These are phyloP conservation scores for Saturnispora zaruensis DNA, from an alignment of 805 yeast genomes.

Conservation along the genomic window DNA sequence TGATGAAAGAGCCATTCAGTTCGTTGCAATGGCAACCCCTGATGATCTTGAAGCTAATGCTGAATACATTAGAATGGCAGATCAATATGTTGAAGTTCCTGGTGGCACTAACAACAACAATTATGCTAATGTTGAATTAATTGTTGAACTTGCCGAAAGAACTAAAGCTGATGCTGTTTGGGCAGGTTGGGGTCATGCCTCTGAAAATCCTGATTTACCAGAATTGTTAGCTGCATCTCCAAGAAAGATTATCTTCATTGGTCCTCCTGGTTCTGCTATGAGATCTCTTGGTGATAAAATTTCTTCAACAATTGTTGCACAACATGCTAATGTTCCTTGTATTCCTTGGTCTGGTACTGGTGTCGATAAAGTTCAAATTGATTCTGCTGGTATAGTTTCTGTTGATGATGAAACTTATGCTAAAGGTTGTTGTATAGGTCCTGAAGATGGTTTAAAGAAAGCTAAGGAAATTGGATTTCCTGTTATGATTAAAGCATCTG, in stretches of 20 bases:
- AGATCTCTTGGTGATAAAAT: conserved; percentile 98
- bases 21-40: conserved; percentile 99
- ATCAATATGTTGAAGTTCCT: conserved; percentile 95
- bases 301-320: conserved; percentile 96
- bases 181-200: conserved; percentile 99
- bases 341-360: conserved; percentile 99
- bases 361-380: conserved; percentile 70
- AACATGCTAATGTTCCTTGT: conserved; percentile 96
- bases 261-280: conserved; percentile 99
- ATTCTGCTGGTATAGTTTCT: conserved; percentile 73
- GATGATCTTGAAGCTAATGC: conserved; percentile 96
- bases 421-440: conserved; percentile 77
- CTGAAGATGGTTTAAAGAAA: conserved; percentile 82
- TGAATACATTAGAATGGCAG: conserved; percentile 98
- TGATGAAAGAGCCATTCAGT: conserved; percentile 85
- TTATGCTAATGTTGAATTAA: conserved; percentile 94
- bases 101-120: conserved; percentile 99
- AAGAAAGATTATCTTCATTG: conserved; percentile 84
- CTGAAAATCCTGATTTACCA: conserved; percentile 95
- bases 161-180: conserved; percentile 96
- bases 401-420: conserved; percentile 78
- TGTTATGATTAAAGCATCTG: conserved; percentile 97
- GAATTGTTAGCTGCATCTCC: conserved; percentile 91
- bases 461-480: conserved; percentile 93
- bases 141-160: conserved; percentile 96